Conservation (phyloP, 2,329 filamentous ascomycete species). For the Ophiosphaerella narmari region DNA sequence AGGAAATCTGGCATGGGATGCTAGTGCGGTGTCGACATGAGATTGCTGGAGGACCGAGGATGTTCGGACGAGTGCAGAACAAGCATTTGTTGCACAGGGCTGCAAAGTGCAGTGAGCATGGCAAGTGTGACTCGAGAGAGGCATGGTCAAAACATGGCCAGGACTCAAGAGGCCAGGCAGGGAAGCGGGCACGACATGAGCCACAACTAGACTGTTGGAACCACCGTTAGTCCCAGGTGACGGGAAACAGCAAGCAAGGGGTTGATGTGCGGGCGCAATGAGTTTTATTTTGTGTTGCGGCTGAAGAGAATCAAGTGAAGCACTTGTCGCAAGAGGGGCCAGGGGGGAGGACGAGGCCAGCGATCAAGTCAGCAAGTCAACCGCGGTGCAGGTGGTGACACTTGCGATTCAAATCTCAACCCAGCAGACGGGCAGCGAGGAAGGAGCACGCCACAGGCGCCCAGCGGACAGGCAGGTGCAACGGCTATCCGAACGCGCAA, state of each 20-base stretch:
- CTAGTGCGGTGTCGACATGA: constrained; percentile 15
- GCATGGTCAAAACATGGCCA: constrained; percentile 7
- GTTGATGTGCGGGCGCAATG: constrained; percentile 10
- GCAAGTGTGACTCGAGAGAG: constrained; percentile 1
- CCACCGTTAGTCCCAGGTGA: constrained; percentile 42
- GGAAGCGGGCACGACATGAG: constrained; percentile 35
- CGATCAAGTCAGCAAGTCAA: constrained; percentile 6
- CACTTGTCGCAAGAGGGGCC: constrained; percentile 1
- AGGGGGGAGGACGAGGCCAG: background rate
- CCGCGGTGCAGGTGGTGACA: background rate
- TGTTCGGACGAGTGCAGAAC: constrained; percentile 11
- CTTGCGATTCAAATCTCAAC: constrained; percentile 6
- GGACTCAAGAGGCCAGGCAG: constrained; percentile 20
- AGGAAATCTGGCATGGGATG: constrained; percentile 17
- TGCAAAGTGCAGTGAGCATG: constrained; percentile 1
- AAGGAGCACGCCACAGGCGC: constrained; percentile 1
- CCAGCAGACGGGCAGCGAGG: background rate
- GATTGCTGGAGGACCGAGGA: constrained; percentile 12
- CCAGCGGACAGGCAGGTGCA: constrained; percentile 6
- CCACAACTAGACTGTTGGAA: constrained; percentile 43
- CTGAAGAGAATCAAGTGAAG: constrained; percentile 27
- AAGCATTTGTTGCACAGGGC: constrained; percentile 11
- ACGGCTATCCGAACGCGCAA: constrained; percentile 20
- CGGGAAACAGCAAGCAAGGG: constrained; percentile 37
- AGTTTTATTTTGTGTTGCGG: constrained; percentile 25